phyloP scores from a whole-genome alignment of 2,329 filamentous ascomycete species.

The Pestalotiopsis sp. region DNA sequence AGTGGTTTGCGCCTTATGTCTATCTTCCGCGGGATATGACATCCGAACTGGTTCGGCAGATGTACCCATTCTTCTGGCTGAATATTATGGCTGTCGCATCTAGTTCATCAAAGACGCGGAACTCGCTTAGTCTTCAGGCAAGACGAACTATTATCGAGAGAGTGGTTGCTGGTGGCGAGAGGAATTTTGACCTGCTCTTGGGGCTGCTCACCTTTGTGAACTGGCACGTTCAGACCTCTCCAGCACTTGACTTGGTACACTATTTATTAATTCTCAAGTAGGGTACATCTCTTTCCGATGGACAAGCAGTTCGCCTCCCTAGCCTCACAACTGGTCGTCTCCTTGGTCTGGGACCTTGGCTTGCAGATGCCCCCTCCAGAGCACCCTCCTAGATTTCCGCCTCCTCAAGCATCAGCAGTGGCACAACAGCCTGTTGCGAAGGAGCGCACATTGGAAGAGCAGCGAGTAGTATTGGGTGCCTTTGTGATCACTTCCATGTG shows the following conservation, averaged over 20 bases:
- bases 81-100: conserved; percentile 17
- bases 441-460: conserved; percentile 18
- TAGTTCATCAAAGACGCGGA: conserved; percentile 12
- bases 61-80: conserved; percentile 21
- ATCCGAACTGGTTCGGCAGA: conserved; percentile 17
- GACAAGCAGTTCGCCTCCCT: conserved; percentile 19
- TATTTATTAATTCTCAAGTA: conserved; percentile 11
- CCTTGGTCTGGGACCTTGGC: conserved; percentile 19
- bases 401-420: conserved; percentile 2
- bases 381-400: conserved; percentile 8
- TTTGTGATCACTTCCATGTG: conserved; percentile 21
- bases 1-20: conserved; percentile 22
- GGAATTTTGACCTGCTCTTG: conserved; percentile 21
- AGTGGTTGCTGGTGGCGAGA: conserved; percentile 19
- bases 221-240: conserved; percentile 16
- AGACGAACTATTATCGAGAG: conserved; percentile 18
- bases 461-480: conserved; percentile 19
- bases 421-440: conserved; percentile 2
- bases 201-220: conserved; percentile 19
- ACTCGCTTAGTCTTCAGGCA: conserved; percentile 13
- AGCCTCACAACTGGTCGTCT: conserved; percentile 21
- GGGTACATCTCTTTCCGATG: conserved; percentile 19
- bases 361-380: conserved; percentile 19
- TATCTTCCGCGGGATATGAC: conserved; percentile 20
- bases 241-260: no score